phyloP scores from a whole-genome alignment of 1,284 basidiomycete genomes.

The Amylostereum chailletii region DNA sequence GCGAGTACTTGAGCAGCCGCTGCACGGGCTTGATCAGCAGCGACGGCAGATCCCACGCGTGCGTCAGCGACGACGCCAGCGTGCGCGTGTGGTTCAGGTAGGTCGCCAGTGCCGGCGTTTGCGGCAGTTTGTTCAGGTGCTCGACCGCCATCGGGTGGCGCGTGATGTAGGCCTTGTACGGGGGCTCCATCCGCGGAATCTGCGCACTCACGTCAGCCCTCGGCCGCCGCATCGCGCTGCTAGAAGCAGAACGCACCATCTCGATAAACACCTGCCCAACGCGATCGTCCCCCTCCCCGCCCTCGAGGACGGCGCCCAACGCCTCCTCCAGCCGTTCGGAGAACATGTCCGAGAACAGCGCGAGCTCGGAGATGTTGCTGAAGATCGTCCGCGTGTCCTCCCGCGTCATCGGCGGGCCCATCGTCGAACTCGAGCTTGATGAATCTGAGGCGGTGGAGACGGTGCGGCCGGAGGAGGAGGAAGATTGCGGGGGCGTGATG shows the following conservation, averaged over 20 bases:
- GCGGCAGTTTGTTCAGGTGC: conserved; percentile 53
- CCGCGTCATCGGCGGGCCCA: conserved; percentile 53
- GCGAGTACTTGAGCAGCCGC: conserved; percentile 86
- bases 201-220: conserved; percentile 21
- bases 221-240: conserved; percentile 3
- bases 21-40: conserved; percentile 88
- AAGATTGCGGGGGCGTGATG: conserved; percentile 20
- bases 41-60: conserved; percentile 91
- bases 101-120: conserved; percentile 46
- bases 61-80: conserved; percentile 65
- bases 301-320: conserved; percentile 42
- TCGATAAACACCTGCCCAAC: conserved; percentile 76
- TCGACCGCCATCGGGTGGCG: conserved; percentile 72
- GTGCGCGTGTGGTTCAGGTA: conserved; percentile 66
- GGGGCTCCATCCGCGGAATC: conserved; percentile 70
- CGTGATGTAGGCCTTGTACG: conserved; percentile 84
- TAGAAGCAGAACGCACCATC: conserved; percentile 39
- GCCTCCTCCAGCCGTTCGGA: conserved; percentile 49
- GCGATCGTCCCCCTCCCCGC: conserved; percentile 53
- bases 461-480: conserved; percentile 32
- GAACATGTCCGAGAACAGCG: conserved; percentile 63
- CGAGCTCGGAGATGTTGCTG: conserved; percentile 71
- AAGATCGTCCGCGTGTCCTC: conserved; percentile 75
- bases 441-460: conserved; percentile 46
- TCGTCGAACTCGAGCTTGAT: conserved; percentile 26